Base-by-base conservation (phyloP, 140 eudicot species). In the Anethum foeniculum region DNA sequence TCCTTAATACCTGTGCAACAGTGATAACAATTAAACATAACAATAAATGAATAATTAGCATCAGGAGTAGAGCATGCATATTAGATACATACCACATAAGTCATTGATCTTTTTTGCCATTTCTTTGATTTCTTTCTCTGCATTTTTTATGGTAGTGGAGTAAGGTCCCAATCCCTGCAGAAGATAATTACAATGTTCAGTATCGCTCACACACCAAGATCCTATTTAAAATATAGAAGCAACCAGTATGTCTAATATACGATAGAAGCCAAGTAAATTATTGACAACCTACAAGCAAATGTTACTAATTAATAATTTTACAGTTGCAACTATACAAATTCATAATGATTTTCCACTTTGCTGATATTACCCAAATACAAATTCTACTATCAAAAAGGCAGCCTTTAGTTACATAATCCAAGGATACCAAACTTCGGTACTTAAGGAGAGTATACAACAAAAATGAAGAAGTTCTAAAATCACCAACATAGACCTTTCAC, bases 101-200 rank as follows among this genome's bases (percentile, higher is more conserved):
- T 96, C 98, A 81, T 96, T 96, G 79, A 96, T 90, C 78, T 91
- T 88, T 81, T 93, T 96, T 41, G 96, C 96, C 98, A 89, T 89
- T 18, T 96, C 97, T 84, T 96, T 96, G 47, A 91, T 88, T 86
- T 96, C 98, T 77, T 93, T 96, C 81, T 95, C 97, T 10, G 86
- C 87, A 77, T 89, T 90, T 93, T 95, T 95, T 68, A 92, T 95
- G 86, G 90, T 83, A 34, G 69, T 86, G 18, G 98, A 96, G 80
- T 93, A 93, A 65, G 99, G 99, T 67, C 99, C 97, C 88, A 93
- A 85, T 6, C 99, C 99, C 97, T 95, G 84, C 84, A 86, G 2
- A 78, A 78, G 84, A 41, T 47, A 82, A 62, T 48, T 68, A 30
- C 7, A 68, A 27, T 14, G 6, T n/a, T 60, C 60, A 79, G 12